Evolutionary conservation across 2,329 filamentous ascomycete genomes (phyloP).

Genomic region (Aureobasidium uvarum): DNA sequence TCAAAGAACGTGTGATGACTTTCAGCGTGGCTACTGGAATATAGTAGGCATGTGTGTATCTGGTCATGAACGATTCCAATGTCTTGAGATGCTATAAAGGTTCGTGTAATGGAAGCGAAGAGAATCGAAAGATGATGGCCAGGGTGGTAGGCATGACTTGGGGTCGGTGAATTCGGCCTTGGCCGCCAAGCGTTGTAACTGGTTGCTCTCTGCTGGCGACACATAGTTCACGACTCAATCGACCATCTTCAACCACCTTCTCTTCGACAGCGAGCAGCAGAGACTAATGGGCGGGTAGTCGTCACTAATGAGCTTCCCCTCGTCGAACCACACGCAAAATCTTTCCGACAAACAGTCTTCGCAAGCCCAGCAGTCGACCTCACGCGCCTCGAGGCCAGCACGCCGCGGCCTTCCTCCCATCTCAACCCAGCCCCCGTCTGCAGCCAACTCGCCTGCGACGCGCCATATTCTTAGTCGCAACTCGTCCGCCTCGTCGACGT

Average conservation of each 20-base stretch:
- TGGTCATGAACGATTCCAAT: background rate
- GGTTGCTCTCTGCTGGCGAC: conserved; percentile 8
- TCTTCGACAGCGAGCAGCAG: conserved; percentile 22
- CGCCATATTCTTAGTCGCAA: conserved; percentile 54
- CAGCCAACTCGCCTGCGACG: conserved; percentile 44
- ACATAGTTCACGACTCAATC: conserved; percentile 1
- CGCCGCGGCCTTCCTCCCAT: conserved; percentile 60
- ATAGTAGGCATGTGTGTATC: background rate
- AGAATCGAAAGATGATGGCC: background rate
- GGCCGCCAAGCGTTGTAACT: background rate
- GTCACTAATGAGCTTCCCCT: conserved; percentile 55
- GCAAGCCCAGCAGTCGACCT: conserved; percentile 52
- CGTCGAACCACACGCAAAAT: conserved; percentile 40
- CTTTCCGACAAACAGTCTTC: conserved; percentile 42
- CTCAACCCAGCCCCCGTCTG: conserved; percentile 50
- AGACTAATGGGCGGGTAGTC: conserved; percentile 35
- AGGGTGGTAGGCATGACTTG: background rate
- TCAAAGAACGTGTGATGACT: background rate
- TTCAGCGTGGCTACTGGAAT: background rate
- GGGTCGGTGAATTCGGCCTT: background rate
- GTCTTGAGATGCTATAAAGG: too few relatives aligned
- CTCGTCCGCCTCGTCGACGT: conserved; percentile 55
- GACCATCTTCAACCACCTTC: conserved; percentile 5
- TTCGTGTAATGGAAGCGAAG: background rate
- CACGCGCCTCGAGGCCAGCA: conserved; percentile 32